Base-by-base conservation (phyloP, 2,329 filamentous ascomycete genomes). In the Penicillium psychrosexuale region DNA sequence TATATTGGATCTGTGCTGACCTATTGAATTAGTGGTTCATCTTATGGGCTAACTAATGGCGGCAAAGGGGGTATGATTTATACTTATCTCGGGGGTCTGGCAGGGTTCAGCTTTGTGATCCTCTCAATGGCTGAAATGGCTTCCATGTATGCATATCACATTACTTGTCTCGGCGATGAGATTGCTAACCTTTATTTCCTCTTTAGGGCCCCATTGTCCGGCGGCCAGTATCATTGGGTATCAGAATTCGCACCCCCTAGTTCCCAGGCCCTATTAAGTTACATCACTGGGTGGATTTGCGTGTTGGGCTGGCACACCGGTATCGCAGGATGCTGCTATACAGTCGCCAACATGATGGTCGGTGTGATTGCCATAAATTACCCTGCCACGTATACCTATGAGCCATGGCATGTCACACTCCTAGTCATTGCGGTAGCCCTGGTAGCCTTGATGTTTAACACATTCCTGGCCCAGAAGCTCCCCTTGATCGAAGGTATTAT, bases 321-420 rank as follows among this genome's bases (percentile, higher is more conserved):
- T 28, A 66, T 64, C 8, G 66, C 64, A 24, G 62, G 60, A 44
- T 58, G 63, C 36, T 65, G 60, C 24, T 72, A 67, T 49, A 51
- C 66, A 5, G 65, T 64, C 1, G 67, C 65, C 8, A 73, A 71
- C 4, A 62, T 75, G 40, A 65, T 69, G 38, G 72, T 73, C 50
- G 65, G 67, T 31, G 48, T 73, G 8, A 67, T 73, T 28, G 63
- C 69, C 37, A 53, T 72, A 19, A 65, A 72, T 37, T 49, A 55
- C 22, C 27, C 40, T 8, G 40, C 31, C 7, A 44, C 40, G 1
- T 44, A 44, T 31, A 17, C 5, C 7, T 31, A 44, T 19, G 7
- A 44, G n/a, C n/a, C 27, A 31, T 44, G 40, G 40, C 40, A 44
- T 6, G 40, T 44, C n/a, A 44, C 40, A 19, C n/a, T 44, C n/a